Evolutionary conservation across 1,284 basidiomycete genomes (phyloP).

Genomic region (Earliella scabrosa): DNA sequence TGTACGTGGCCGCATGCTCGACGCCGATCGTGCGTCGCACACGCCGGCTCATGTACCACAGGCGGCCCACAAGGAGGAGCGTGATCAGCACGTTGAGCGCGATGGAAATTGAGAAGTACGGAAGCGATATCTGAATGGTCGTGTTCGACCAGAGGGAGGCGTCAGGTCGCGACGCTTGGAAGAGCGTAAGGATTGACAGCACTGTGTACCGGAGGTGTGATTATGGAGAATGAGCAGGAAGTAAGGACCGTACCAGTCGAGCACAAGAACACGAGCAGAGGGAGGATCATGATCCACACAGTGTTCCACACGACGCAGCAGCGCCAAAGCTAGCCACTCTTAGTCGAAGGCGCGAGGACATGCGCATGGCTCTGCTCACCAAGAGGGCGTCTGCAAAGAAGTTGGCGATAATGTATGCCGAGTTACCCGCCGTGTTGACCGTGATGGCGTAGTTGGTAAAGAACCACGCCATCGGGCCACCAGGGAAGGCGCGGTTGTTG

Average conservation of each 20-base stretch:
- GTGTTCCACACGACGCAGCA: conserved; percentile 30
- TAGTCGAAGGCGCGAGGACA: not conserved
- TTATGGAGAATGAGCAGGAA: not conserved
- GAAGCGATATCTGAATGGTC: conserved; percentile 12
- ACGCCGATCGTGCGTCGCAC: conserved; percentile 33
- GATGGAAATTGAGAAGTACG: conserved; percentile 28
- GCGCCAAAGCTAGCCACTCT: conserved; percentile 32
- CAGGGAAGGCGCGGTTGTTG: conserved; percentile 37
- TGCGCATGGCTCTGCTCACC: conserved; percentile 17
- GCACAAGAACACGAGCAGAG: conserved; percentile 12
- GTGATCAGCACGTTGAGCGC: conserved; percentile 43
- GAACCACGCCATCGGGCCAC: conserved; percentile 33
- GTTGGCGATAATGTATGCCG: conserved; percentile 29
- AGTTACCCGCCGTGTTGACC: conserved; percentile 34
- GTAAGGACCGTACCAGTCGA: conserved; percentile 16
- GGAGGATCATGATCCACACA: conserved; percentile 11
- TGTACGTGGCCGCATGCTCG: conserved; percentile 28
- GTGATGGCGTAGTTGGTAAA: conserved; percentile 1
- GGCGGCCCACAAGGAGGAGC: conserved; percentile 39
- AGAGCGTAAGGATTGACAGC: conserved; percentile 16
- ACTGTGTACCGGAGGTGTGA: not conserved
- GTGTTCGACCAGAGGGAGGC: conserved; percentile 10
- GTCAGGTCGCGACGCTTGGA: conserved; percentile 17
- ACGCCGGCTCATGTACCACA: conserved; percentile 36
- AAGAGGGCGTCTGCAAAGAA: conserved; percentile 37